Conservation (phyloP, 768 basidiomycete genomes). For the Baorangia bicolor region DNA sequence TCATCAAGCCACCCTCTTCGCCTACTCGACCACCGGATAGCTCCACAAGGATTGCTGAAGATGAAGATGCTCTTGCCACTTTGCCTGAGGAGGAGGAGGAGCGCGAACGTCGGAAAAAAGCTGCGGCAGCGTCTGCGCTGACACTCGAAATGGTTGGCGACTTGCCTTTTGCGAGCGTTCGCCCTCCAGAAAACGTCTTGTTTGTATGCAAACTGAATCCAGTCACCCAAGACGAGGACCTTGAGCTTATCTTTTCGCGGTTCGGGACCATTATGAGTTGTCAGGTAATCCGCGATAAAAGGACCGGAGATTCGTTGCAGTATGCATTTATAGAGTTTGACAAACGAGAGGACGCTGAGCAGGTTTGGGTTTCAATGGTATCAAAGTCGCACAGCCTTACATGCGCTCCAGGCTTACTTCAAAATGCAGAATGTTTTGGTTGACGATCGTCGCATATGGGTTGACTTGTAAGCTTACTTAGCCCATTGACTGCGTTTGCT, state of each 20-base stretch:
- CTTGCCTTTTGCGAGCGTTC: constrained; percentile 94
- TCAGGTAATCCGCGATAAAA: constrained; percentile 95
- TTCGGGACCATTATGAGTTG: constrained; percentile 97
- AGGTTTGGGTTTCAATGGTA: constrained; percentile 48
- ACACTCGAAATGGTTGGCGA: constrained; percentile 99
- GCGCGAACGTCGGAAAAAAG: constrained; percentile 74
- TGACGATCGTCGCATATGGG: constrained; percentile 97
- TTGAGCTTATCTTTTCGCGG: constrained; percentile 95
- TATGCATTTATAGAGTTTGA: constrained; percentile 99
- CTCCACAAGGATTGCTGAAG: constrained; percentile 89
- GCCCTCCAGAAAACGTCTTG: constrained; percentile 96
- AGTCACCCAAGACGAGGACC: constrained; percentile 92
- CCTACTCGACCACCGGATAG: constrained; percentile 83
- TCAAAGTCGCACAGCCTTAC: constrained; percentile 3
- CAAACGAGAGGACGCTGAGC: constrained; percentile 88
- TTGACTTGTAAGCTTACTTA: constrained; percentile 80
- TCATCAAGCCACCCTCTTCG: constrained; percentile 69
- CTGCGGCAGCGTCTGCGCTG: constrained; percentile 88
- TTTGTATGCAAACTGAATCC: constrained; percentile 99
- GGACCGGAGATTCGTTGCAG: constrained; percentile 93
- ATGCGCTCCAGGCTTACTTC: constrained; percentile 76
- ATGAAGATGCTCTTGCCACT: constrained; percentile 84
- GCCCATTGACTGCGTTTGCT: constrained; percentile 9
- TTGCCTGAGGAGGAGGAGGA: constrained; percentile 88
- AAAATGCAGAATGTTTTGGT: constrained; percentile 99